phyloP scores from a whole-genome alignment of 2,329 filamentous ascomycete species.

The Ascochyta clinopodiicola region DNA sequence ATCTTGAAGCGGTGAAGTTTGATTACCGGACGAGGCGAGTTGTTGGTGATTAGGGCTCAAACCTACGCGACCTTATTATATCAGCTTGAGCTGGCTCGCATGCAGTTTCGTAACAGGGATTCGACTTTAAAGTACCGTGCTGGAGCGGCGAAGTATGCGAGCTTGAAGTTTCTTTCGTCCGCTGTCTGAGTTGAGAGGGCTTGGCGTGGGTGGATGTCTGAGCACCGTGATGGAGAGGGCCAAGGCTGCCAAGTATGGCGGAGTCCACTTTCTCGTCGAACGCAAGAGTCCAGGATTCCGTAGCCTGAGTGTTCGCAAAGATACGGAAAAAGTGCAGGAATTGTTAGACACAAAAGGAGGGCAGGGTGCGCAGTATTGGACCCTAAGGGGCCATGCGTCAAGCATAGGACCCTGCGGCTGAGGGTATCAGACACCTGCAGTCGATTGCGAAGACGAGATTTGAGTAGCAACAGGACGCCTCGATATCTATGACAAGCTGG shows the following conservation, averaged over 20 bases:
- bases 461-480: background rate
- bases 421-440: background rate
- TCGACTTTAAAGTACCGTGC: conserved; percentile 23
- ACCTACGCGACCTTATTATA: conserved; percentile 29
- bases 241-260: conserved; percentile 18
- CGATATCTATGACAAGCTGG: background rate
- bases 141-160: conserved; percentile 15
- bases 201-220: conserved; percentile 31
- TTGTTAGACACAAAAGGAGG: background rate
- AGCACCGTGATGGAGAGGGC: conserved; percentile 40
- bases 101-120: conserved; percentile 7
- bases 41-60: conserved; percentile 1
- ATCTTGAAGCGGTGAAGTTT: conserved; percentile 18
- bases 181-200: conserved; percentile 6
- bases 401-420: too few species aligned
- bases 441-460: background rate
- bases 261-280: conserved; percentile 25
- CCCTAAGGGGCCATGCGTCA: background rate
- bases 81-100: conserved; percentile 1
- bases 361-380: background rate
- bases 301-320: background rate
- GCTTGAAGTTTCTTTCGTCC: conserved; percentile 20
- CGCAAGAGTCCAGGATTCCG: conserved; percentile 1
- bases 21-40: conserved; percentile 5
- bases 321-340: background rate